Base-by-base conservation (phyloP, 2,329 filamentous ascomycete genomes). In the Rhinocladiella similis region DNA sequence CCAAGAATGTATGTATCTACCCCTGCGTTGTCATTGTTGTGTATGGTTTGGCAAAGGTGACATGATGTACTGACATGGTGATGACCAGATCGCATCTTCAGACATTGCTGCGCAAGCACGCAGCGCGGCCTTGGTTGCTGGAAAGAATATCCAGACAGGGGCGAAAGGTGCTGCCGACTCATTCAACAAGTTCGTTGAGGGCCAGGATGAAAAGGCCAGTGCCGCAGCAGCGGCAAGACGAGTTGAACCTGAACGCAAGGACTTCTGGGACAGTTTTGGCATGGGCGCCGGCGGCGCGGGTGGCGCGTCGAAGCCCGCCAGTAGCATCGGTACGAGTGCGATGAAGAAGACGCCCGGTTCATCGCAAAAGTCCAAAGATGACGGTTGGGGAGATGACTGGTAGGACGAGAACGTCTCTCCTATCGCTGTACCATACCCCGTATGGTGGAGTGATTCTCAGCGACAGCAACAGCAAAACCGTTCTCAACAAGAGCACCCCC, bases 251-350 rank as follows among this genome's bases (percentile, higher is more conserved):
- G 83, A 86, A 58, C 89, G 87, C 73, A 88, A 88, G 70, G 88
- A 89, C 64, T 96, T 96, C 74, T 97, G 92, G 92, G 92, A 96
- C 70, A 88, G 88, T 65, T 96, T 97, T 73, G 63, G 57, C 41
- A 62, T 18, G 62, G 22, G 48, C 18, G 39, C 14, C 9, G 25
- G 36, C 10, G 51, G 16, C 62, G 68, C 58, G 55, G 66, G 33
- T 59, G 69, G 48, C 63, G 41, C 57, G 35, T 56, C 52, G 36
- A 56, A 57, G 54, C 38, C 50, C 54, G 65, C 60, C 75, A 65
- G 20, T 69, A 73, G 59, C 75, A 81, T 87, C 61, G 85, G 85
- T 7, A 88, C 85, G n/a, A 80, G 79, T 61, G 84, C 84, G 16
- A 82, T 87, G 78, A 85, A 82, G 70, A 82, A 80, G 65, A 69